Percentiles rank a stretch among this genome's conserved stretches.
These are phyloP conservation scores for Lachnellula willkommii DNA, from an alignment of 2,329 filamentous ascomycete species.

Conservation along the genomic window DNA sequence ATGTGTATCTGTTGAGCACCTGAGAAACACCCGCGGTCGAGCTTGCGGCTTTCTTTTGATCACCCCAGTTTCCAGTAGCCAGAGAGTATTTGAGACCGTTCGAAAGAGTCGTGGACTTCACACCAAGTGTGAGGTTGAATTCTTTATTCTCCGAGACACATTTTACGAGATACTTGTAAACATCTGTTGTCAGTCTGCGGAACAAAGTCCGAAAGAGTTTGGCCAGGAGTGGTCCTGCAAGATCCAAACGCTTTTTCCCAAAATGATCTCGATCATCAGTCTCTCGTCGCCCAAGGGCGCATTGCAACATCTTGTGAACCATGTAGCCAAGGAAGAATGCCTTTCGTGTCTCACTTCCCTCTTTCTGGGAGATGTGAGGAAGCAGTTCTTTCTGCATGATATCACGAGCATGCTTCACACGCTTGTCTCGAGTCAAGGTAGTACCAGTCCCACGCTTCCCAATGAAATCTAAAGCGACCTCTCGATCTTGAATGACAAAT, in stretches of 20 bases:
- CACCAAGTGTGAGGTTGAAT: conserved; percentile 84
- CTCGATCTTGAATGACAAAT: conserved; percentile 91
- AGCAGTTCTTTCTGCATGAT: conserved; percentile 96
- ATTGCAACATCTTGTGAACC: conserved; percentile 93
- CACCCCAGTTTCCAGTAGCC: conserved; percentile 97
- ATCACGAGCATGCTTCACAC: conserved; percentile 86
- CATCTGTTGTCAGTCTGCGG: conserved; percentile 82
- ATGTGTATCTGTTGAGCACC: conserved; percentile 96
- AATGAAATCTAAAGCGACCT: conserved; percentile 91
- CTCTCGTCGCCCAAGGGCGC: conserved; percentile 84
- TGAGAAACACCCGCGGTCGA: conserved; percentile 97
- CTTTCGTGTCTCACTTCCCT: conserved; percentile 92
- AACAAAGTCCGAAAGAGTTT: conserved; percentile 93
- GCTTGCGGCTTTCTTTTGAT: conserved; percentile 96
- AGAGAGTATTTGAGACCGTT: conserved; percentile 95
- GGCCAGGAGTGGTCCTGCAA: conserved; percentile 90
- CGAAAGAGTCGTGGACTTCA: conserved; percentile 86
- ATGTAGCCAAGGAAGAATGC: conserved; percentile 99
- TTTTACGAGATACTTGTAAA: conserved; percentile 84
- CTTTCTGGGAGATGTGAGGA: conserved; percentile 91
- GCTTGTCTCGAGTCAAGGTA: conserved; percentile 74
- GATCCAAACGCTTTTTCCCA: conserved; percentile 94
- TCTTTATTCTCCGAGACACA: conserved; percentile 85
- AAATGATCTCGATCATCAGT: conserved; percentile 98
- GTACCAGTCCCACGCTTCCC: conserved; percentile 80